Evolutionary conservation across 2,329 filamentous ascomycete genomes (phyloP), one percentile per base, ranked within the genome.

Genomic region (Uncinocarpus reesii): DNA sequence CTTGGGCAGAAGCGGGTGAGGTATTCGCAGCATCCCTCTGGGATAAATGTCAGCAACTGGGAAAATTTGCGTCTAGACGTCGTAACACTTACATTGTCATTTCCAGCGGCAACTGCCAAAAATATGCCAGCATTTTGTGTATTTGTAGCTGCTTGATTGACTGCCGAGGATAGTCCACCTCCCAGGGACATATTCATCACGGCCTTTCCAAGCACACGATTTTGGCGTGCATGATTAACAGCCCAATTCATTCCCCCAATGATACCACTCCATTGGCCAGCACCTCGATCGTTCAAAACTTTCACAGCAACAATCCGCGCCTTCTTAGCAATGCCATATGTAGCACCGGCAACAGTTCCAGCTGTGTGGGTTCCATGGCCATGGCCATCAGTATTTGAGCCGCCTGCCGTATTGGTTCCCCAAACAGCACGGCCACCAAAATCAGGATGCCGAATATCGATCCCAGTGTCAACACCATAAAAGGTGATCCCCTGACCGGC

Each of bases 181-280:
- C 67, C 64, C 36, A 67, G 54, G 50, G 59, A 63, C 59, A 67
- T 56, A 50, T 64, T 66, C 55, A 65, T 60, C 15, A 61, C 62
- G 36, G 61, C 37, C 52, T 60, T 64, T 32, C 53, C 54, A 31
- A 59, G 57, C 37, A 55, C 55, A 7, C 55, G 55, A 48, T 60
- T 64, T 41, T 38, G 49, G 20, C 55, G 56, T 34, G 62, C 63
- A 50, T 65, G 57, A 29, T 60, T 59, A 49, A 57, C 61, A 40
- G 59, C 58, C 62, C 62, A 68, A 26, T 65, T 58, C 57, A 77
- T 73, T 13, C 73, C 76, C 18, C 66, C 60, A 52, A 78, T 68
- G 52, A 74, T 72, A 52, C 68, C 66, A 18, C 65, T 62, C 43
- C 63, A 66, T 15, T 63, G 68, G 24, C 74, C 74, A 36, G 64